Percentiles rank a stretch among this genome's conserved stretches.
These are phyloP conservation scores for Galeopsis tetrahit DNA, from an alignment of 257 asterid species.

Conservation along the genomic window DNA sequence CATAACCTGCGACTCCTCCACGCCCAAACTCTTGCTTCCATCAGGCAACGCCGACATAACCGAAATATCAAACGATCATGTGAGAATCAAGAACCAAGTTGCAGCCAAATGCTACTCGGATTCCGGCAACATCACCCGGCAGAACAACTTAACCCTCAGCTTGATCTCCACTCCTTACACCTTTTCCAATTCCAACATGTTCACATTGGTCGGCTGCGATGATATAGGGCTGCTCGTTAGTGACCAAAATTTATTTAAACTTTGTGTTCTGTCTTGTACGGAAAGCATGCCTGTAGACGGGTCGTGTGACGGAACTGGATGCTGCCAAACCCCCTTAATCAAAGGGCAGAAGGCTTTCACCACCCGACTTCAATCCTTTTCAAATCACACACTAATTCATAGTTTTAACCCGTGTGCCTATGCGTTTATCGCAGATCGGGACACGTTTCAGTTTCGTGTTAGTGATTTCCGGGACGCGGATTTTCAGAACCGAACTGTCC, in stretches of 20 bases:
- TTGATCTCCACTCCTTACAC: constrained; percentile 31
- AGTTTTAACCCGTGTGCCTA: constrained; percentile 37
- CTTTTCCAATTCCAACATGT: constrained; percentile 35
- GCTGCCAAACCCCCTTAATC: constrained; percentile 34
- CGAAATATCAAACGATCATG: background rate
- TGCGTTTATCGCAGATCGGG: constrained; percentile 39
- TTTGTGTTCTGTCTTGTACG: background rate
- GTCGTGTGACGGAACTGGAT: constrained; percentile 32
- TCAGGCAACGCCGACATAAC: constrained; percentile 19
- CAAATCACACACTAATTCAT: background rate
- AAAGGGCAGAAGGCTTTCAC: constrained; percentile 22
- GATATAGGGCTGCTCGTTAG: background rate
- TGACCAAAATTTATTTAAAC: constrained; percentile 21
- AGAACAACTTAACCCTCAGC: background rate
- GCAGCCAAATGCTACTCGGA: constrained; percentile 8
- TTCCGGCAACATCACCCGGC: constrained; percentile 7
- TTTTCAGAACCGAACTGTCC: constrained; percentile 23
- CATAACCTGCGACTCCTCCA: constrained; percentile 26
- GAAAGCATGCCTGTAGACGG: constrained; percentile 5
- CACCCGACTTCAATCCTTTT: background rate
- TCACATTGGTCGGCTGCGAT: constrained; percentile 45
- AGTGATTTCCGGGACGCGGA: constrained; percentile 16
- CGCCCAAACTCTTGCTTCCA: constrained; percentile 15
- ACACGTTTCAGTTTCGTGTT: background rate
- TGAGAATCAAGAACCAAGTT: constrained; percentile 32